Percentiles rank a stretch among this genome's conserved stretches.
These are phyloP conservation scores for Arachis stenosperma DNA, from an alignment of 306 rosid species.

Conservation along the genomic window DNA sequence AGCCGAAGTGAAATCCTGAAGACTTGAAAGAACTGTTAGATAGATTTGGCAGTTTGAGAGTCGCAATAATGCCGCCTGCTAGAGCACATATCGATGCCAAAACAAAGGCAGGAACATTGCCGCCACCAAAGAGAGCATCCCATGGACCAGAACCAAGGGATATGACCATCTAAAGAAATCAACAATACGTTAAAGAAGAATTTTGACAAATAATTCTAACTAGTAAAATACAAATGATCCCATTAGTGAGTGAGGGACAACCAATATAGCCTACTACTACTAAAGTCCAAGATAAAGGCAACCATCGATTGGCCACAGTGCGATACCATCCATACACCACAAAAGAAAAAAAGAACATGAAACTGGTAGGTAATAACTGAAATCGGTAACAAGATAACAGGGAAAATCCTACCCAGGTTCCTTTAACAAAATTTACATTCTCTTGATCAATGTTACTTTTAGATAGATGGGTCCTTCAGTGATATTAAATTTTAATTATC, in stretches of 20 bases:
- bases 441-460: background rate
- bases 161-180: constrained; percentile 69
- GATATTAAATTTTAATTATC: constrained; percentile 1
- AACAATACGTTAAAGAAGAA: constrained; percentile 32
- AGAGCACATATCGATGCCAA: constrained; percentile 81
- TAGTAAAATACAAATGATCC: constrained; percentile 18
- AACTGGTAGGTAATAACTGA: background rate
- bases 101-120: constrained; percentile 89
- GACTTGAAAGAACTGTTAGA: constrained; percentile 60
- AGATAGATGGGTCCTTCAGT: background rate
- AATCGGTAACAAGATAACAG: background rate
- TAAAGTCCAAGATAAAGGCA: background rate
- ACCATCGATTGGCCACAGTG: background rate
- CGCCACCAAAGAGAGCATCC: constrained; percentile 96
- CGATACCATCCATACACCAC: background rate
- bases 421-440: constrained; percentile 5
- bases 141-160: constrained; percentile 96
- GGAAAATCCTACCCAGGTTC: background rate
- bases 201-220: constrained; percentile 17
- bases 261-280: constrained; percentile 6
- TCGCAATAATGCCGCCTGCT: constrained; percentile 73
- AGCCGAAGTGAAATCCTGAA: constrained; percentile 81
- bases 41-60: constrained; percentile 66
- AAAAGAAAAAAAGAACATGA: background rate
- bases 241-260: background rate